Conservation (phyloP, 352 stramenopile species). For the Phytophthora crassamura region DNA sequence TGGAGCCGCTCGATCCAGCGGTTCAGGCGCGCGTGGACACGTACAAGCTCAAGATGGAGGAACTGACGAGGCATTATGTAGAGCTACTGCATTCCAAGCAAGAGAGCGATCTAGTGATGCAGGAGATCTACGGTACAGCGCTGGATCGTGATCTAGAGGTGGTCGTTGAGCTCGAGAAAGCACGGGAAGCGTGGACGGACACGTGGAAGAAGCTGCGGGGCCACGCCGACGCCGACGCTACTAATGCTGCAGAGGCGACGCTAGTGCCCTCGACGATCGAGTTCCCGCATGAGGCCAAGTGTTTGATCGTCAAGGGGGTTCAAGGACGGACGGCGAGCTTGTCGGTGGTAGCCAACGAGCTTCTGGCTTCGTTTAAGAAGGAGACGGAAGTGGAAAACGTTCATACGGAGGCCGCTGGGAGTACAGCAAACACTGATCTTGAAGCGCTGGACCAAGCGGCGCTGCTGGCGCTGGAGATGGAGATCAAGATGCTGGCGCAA, state of each 20-base stretch:
- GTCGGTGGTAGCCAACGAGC: slow-evolving; percentile 43
- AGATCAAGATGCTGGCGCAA: slow-evolving; percentile 90
- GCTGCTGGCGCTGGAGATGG: slow-evolving; percentile 73
- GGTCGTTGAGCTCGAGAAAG: slow-evolving; percentile 23
- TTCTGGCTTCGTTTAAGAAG: slow-evolving; percentile 45
- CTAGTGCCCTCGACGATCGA: slow-evolving; percentile 29
- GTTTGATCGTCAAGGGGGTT: slow-evolving; percentile 57
- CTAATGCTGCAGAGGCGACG: slow-evolving; percentile 25
- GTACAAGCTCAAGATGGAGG: slow-evolving; percentile 81
- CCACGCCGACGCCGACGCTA: slow-evolving; percentile 14
- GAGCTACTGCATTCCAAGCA: slow-evolving; percentile 38
- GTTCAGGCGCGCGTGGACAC: slow-evolving; percentile 70
- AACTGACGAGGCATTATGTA: slow-evolving; percentile 59
- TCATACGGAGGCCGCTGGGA: slow-evolving; percentile 4
- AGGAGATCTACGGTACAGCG: slow-evolving; percentile 77
- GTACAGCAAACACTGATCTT: slow-evolving; percentile 13
- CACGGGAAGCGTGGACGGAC: slow-evolving; percentile 19
- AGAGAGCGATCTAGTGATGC: slow-evolving; percentile 47
- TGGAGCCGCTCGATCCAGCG: slow-evolving; percentile 56
- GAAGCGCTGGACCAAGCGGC: slow-evolving; percentile 22
- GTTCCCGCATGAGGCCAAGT: slow-evolving; percentile 54
- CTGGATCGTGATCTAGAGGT: slow-evolving; percentile 61
- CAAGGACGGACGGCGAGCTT: slow-evolving; percentile 51
- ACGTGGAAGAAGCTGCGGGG: slow-evolving; percentile 39
- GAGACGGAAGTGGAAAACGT: slow-evolving; percentile 11